Evolutionary conservation across 306 rosid genomes (phyloP), one percentile per base, ranked within the genome.

Genomic region (Benincasa hispida): DNA sequence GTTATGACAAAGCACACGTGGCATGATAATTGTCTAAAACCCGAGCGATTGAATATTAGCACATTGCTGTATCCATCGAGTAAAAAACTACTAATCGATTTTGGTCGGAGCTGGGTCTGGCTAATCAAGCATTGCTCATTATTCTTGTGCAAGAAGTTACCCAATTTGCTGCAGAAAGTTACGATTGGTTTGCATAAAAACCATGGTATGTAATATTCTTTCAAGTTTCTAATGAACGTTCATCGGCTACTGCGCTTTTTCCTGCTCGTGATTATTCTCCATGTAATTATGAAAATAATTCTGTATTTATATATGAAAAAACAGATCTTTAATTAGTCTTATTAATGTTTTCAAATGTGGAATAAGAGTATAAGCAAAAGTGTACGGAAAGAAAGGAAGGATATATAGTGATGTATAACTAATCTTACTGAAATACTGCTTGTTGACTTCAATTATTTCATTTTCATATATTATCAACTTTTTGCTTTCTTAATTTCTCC

Each of bases 181-280:
- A 13, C 27, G 6, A 37, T 70, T 47, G 58, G 76, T 24, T 48
- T 11, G 39, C 39, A 13, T 25, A 12, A 18, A 35, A 28, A 61
- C 53, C 34, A 45, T 77, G 63, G 80, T 66, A 66, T 65, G 80
- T 50, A 66, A 30, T 77, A 24, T 66, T 77, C 75, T 77, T 76
- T 66, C 60, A 48, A 11, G 17, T 45, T 45, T 45, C 57, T 5
- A 60, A 19, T 27, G 0, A 9, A 41, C 45, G 30, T 22, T 28
- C 72, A 61, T 42, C 58, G 53, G 18, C 53, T 30, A 15, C 73
- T 77, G 72, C 66, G 6, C 37, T 76, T 65, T 18, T 32, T 50
- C 22, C 37, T 18, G 5, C 58, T 61, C 27, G 27, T 59, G 56
- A 45, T 59, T 76, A 47, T 14, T 37, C 57, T 47, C n/a, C 28